Base-by-base conservation (phyloP, 306 rosid genomes). In the Trichosanthes truncata region DNA sequence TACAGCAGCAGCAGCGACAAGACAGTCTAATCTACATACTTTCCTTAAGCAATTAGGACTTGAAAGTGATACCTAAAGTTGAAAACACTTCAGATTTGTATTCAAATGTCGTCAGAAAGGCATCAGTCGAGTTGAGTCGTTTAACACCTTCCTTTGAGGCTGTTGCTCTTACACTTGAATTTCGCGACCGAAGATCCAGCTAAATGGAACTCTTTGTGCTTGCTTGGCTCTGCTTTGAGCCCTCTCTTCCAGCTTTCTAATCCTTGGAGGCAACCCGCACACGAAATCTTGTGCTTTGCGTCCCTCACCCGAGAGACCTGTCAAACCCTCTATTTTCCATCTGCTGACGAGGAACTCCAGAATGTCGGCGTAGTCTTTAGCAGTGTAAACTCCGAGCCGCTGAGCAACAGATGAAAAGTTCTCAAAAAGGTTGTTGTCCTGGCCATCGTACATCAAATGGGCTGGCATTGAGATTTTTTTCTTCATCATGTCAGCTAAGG, bases 401-500 rank as follows among this genome's bases (percentile, higher is more conserved):
- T 88, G 91, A 48, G 91, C 88, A 59, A 88, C 88, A 14, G 86
- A 61, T 9, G 91, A 82, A 81, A 82, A 88, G 78, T 88, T 75
- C 14, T 88, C 82, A 0, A 86, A 88, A 61, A 88, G 86, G 72
- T 84, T 79, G 65, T 86, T 77, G 41, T 86, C 91, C 48, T 31
- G 77, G 14, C 91, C 91, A 29, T 86, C 91, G 5, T 40, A 86
- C 89, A 86, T 86, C 84, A 88, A 72, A 86, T 86, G 91, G 67
- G 91, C 89, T 0, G 89, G 91, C 91, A 88, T 88, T 18, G 89
- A 78, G 62, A 88, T 75, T 76, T 86, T 88, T 75, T 88, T 88
- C 85, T 45, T 88, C 91, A 88, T 88, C 91, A 88, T 86, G 84
- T 88, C 85, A 51, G 89, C 89, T 76, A 88, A 86, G 73, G 89